Percentiles rank a stretch among this genome's conserved stretches.
Conservation (phyloP, 2,329 filamentous ascomycete species). For the Aspergillus tanneri region DNA sequence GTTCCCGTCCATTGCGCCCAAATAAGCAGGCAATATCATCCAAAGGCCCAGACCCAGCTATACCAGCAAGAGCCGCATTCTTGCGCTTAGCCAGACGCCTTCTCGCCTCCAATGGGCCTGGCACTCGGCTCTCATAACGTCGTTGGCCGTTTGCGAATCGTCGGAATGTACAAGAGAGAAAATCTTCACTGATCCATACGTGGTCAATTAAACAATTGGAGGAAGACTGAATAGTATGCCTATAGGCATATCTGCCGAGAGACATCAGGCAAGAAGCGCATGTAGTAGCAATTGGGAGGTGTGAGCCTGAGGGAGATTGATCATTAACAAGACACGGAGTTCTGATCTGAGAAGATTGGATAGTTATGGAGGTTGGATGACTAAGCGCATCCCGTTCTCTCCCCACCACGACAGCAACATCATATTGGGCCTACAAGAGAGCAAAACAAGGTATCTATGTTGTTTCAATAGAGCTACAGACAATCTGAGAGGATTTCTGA, state of each 20-base stretch:
- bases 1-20: constrained; percentile 41
- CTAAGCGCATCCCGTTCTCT: constrained; percentile 14
- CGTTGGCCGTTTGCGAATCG: constrained; percentile 47
- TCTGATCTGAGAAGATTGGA: constrained; percentile 5
- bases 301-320: constrained; percentile 10
- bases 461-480: no score
- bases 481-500: no score
- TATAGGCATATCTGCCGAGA: constrained; percentile 43
- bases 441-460: no score
- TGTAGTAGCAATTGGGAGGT: constrained; percentile 25
- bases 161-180: constrained; percentile 49
- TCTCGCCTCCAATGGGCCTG: constrained; percentile 62
- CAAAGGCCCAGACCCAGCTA: constrained; percentile 26
- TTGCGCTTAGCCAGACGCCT: constrained; percentile 56
- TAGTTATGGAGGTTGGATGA: constrained; percentile 19
- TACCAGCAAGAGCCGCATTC: constrained; percentile 51
- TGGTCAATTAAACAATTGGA: constrained; percentile 32
- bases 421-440: no score
- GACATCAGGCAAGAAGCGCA: constrained; percentile 37
- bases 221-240: constrained; percentile 36
- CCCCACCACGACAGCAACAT: no score
- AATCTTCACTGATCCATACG: constrained; percentile 49
- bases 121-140: constrained; percentile 60
- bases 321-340: constrained; percentile 8
- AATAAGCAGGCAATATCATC: constrained; percentile 45